Evolutionary conservation across 306 rosid species (phyloP).

Genomic region (Rosa lucieae): DNA sequence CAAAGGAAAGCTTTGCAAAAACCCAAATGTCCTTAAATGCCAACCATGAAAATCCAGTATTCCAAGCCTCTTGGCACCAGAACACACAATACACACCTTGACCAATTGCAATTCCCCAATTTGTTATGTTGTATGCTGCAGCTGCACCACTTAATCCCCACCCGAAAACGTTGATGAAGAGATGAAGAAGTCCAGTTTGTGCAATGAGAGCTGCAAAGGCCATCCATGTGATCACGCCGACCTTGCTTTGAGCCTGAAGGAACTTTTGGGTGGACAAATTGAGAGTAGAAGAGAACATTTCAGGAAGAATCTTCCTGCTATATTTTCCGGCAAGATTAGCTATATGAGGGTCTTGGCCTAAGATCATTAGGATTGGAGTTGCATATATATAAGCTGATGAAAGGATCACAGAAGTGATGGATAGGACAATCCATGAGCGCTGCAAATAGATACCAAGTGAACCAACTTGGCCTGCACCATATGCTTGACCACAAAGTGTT

Average conservation of each 20-base stretch:
- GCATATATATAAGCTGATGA: conserved; percentile 16
- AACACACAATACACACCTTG: conserved; percentile 52
- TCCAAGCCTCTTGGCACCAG: conserved; percentile 65
- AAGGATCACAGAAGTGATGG: neutral
- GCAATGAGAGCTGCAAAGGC: conserved; percentile 45
- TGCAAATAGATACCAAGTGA: conserved; percentile 22
- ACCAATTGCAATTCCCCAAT: conserved; percentile 48
- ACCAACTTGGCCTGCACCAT: conserved; percentile 24
- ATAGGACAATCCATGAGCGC: conserved; percentile 26
- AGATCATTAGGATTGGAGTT: conserved; percentile 12
- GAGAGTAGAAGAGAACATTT: conserved; percentile 45
- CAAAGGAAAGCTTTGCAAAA: conserved; percentile 59
- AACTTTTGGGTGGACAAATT: conserved; percentile 57
- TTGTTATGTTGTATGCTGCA: conserved; percentile 45
- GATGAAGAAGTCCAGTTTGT: conserved; percentile 50
- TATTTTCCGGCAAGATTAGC: conserved; percentile 48
- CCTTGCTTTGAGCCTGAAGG: conserved; percentile 65
- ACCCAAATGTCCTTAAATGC: conserved; percentile 62
- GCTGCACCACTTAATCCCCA: conserved; percentile 62
- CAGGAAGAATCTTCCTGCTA: conserved; percentile 41
- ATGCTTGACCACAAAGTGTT: conserved; percentile 31
- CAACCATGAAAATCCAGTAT: conserved; percentile 45
- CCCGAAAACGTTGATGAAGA: conserved; percentile 35
- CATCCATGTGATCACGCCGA: conserved; percentile 53
- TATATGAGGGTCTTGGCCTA: conserved; percentile 28